Percentiles rank a stretch among this genome's conserved stretches.
Conservation (phyloP, 129 eudicot species). For the Centrapalus pauciflorus region DNA sequence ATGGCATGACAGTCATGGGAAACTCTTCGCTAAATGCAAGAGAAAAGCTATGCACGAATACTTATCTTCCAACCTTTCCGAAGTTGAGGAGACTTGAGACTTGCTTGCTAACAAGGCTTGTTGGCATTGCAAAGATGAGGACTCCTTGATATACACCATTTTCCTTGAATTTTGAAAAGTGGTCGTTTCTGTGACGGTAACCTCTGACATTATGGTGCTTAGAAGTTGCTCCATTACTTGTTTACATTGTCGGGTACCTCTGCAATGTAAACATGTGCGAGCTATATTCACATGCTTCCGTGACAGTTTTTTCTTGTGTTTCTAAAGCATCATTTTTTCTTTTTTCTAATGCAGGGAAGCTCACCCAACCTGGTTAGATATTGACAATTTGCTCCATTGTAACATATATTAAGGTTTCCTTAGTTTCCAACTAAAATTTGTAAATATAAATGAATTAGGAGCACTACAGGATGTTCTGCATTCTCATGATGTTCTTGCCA, state of each 20-base stretch:
- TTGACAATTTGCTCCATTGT: slow-evolving; percentile 8
- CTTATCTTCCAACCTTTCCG: not conserved
- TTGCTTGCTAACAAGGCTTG: not conserved
- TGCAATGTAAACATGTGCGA: not conserved
- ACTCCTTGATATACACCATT: not conserved
- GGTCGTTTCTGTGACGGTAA: not conserved
- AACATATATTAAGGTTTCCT: not conserved
- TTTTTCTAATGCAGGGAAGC: slow-evolving; percentile 51
- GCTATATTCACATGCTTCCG: not conserved
- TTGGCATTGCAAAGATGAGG: not conserved
- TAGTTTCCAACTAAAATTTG: not conserved
- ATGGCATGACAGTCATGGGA: not conserved
- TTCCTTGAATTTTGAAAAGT: not conserved
- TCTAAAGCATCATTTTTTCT: not conserved
- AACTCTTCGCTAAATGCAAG: not conserved
- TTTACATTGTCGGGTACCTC: too few species aligned
- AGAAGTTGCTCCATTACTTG: not conserved
- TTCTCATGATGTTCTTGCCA: slow-evolving; percentile 74
- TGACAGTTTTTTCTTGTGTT: not conserved
- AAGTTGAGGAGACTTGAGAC: not conserved
- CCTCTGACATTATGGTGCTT: not conserved
- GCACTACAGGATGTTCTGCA: slow-evolving; percentile 71
- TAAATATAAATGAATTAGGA: slow-evolving; percentile 38
- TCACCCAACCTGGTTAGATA: slow-evolving; percentile 62
- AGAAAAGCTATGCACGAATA: not conserved